Conservation (phyloP, 2,329 filamentous ascomycete species). For the Apiospora saccharicola region DNA sequence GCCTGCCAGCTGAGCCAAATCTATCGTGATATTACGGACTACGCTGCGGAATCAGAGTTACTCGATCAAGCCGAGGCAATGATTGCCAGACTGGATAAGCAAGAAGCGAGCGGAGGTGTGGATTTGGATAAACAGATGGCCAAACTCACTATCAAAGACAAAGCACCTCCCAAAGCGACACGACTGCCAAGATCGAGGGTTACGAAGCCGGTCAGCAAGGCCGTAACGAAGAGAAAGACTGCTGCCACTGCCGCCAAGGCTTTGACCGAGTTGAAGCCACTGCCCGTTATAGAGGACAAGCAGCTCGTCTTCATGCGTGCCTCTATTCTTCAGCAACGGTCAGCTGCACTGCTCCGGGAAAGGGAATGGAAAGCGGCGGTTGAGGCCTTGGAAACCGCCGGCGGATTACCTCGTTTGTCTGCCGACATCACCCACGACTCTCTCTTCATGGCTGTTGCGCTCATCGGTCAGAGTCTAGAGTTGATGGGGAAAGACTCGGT, state of each 20-base stretch:
- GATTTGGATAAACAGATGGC: conserved; percentile 49
- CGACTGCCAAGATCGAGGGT: conserved; percentile 34
- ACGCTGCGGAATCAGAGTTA: conserved; percentile 52
- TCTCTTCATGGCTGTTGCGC: conserved; percentile 71
- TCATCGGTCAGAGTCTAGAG: conserved; percentile 72
- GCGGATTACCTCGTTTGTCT: conserved; percentile 51
- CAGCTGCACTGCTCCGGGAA: conserved; percentile 54
- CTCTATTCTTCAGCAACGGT: conserved; percentile 51
- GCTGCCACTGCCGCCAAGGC: conserved; percentile 34
- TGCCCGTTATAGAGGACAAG: conserved; percentile 38
- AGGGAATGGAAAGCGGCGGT: conserved; percentile 67
- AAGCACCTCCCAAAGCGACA: conserved; percentile 33
- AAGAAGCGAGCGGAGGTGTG: conserved; percentile 26
- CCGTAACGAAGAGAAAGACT: conserved; percentile 32
- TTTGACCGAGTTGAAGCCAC: conserved; percentile 28
- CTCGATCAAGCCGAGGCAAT: conserved; percentile 58
- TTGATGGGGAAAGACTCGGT: conserved; percentile 82
- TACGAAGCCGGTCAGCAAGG: conserved; percentile 37
- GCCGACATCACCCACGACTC: conserved; percentile 56
- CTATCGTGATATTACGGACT: conserved; percentile 57
- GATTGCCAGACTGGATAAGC: conserved; percentile 43
- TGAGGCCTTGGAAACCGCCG: conserved; percentile 59
- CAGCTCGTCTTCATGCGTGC: conserved; percentile 48
- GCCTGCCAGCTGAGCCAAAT: conserved; percentile 65
- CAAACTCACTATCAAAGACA: conserved; percentile 44